Base-by-base conservation (phyloP, 805 yeast genomes). In the Wickerhamiella kazuoi region DNA sequence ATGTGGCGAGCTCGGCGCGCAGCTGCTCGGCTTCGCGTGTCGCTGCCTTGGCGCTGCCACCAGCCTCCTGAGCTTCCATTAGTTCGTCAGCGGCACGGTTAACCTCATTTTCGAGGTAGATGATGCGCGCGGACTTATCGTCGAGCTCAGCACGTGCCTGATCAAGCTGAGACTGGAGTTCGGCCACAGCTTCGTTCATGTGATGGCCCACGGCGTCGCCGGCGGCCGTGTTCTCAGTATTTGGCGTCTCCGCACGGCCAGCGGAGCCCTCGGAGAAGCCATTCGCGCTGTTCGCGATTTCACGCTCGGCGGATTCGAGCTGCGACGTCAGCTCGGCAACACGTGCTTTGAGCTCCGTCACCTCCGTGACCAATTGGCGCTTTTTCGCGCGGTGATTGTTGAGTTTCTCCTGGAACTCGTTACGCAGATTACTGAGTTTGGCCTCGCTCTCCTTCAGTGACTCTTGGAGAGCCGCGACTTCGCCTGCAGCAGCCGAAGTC, bases 41-140 rank as follows among this genome's bases (percentile, higher is more conserved):
- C 6, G 33, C 15, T 3, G 9, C 39, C 3, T 4, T 20, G 4
- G 19, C 20, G 15, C 14, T 21, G 1, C 17, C 31, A 19, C 20
- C 20, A 16, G 19, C 35, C 18, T 33, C 33, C 37, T 46, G 49
- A 3, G 48, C 45, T 7, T 46, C 52, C 2, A 45, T 41, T 7
- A 42, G 37, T 34, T 53, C 57, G 37, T 53, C 59, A 18, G 49
- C 46, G 1, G 48, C 39, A 35, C 44, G 47, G 21, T 52, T 50
- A 39, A 43, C 45, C 37, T 56, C 57, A 16, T 39, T 48, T 18
- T 60, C 60, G 30, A 55, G 55, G n/a, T 55, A 53, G 28, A 49
- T 50, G 18, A 49, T 47, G n/a, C 53, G 47, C 33, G 39, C 49
- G 38, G 47, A 47, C 36, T 48, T 53, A 5, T 35, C 43, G 13